phyloP scores from a whole-genome alignment of 23 red algal species.

The Cyanidium caldarium region DNA sequence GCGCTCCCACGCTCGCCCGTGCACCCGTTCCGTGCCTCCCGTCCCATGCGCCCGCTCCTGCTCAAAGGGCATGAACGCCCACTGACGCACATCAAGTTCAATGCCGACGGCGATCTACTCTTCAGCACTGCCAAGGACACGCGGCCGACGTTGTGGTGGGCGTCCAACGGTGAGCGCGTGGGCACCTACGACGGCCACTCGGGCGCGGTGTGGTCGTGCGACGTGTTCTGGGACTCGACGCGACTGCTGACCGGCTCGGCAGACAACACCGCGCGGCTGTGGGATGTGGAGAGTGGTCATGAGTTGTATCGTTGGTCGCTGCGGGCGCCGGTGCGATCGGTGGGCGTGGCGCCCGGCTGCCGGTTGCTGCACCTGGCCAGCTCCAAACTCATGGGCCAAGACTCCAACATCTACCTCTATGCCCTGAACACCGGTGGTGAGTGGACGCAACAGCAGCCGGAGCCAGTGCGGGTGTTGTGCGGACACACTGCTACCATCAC shows the following conservation, averaged over 20 bases:
- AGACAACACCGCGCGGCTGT: conserved; percentile 74
- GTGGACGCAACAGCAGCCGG: conserved; percentile 8
- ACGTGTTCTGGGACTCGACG: conserved; percentile 53
- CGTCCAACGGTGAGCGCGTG: conserved; percentile 72
- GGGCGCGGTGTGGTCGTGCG: conserved; percentile 73
- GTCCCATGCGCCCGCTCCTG: conserved; percentile 87
- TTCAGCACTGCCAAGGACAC: conserved; percentile 96
- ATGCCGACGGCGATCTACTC: conserved; percentile 84
- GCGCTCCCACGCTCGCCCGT: no score
- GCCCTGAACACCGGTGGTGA: neutral
- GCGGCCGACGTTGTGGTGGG: conserved; percentile 58
- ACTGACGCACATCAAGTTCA: conserved; percentile 82
- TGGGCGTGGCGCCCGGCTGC: conserved; percentile 46
- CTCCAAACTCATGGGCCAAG: conserved; percentile 71
- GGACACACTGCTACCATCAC: conserved; percentile 59
- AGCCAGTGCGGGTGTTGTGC: conserved; percentile 30
- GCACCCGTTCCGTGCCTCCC: no score
- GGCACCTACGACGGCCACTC: conserved; percentile 92
- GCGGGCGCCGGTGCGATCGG: conserved; percentile 54
- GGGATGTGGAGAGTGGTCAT: conserved; percentile 48
- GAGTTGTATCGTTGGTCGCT: conserved; percentile 51
- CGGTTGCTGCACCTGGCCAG: conserved; percentile 41
- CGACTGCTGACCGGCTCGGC: conserved; percentile 84
- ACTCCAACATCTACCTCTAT: conserved; percentile 50
- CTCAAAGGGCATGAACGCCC: conserved; percentile 96